These are phyloP conservation scores for Verticillium nonalfalfae DNA, from an alignment of 2,329 filamentous ascomycete species.

Conservation along the genomic window DNA sequence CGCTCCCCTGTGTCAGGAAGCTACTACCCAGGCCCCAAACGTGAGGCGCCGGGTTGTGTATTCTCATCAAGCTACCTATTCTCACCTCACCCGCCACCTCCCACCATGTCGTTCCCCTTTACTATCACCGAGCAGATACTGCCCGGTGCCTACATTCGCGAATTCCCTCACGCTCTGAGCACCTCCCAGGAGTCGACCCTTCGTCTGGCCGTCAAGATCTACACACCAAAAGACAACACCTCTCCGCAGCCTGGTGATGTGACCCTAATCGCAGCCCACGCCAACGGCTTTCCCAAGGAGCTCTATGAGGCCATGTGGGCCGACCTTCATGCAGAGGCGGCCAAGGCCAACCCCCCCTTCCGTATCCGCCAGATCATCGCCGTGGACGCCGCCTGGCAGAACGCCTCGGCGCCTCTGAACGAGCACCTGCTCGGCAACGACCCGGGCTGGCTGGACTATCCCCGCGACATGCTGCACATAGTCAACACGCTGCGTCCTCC, in stretches of 20 bases:
- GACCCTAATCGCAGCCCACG: constrained; percentile 81
- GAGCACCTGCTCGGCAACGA: constrained; percentile 74
- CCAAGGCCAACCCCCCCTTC: constrained; percentile 42
- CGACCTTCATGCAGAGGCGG: constrained; percentile 52
- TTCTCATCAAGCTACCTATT: background rate
- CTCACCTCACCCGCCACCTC: background rate
- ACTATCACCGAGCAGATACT: constrained; percentile 68
- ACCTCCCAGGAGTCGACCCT: constrained; percentile 69
- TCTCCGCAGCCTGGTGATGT: constrained; percentile 67
- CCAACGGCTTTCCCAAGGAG: constrained; percentile 93
- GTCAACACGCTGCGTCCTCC: constrained; percentile 78
- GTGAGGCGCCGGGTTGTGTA: too few species aligned
- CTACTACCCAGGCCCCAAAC: too few species aligned
- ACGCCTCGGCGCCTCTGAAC: constrained; percentile 72
- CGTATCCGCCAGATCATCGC: constrained; percentile 82
- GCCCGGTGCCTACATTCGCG: constrained; percentile 71
- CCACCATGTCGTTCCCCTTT: constrained; percentile 39
- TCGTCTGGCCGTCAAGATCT: constrained; percentile 77
- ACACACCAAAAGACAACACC: constrained; percentile 67
- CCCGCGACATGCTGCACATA: constrained; percentile 77
- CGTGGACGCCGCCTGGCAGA: constrained; percentile 81
- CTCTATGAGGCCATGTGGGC: constrained; percentile 91
- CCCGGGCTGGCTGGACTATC: constrained; percentile 74
- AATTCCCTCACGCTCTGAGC: constrained; percentile 69
- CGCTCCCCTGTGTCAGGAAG: too few species aligned